These are phyloP conservation scores for Claviceps sp. DNA, from an alignment of 2,329 filamentous ascomycete genomes.

Conservation along the genomic window DNA sequence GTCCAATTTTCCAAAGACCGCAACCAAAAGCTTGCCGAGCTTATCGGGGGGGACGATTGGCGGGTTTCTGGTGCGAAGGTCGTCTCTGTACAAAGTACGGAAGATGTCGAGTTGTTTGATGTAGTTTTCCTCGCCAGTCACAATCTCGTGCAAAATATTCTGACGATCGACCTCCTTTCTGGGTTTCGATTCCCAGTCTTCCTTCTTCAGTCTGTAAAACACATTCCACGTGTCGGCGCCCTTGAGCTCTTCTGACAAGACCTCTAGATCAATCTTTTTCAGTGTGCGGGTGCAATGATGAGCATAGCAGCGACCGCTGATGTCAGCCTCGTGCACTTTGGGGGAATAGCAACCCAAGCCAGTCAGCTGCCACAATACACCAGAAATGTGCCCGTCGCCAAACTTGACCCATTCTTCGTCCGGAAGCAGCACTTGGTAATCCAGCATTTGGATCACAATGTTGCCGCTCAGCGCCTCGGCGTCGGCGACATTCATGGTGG, in stretches of 20 bases:
- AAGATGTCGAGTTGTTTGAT: conserved; percentile 84
- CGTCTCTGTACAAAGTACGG: conserved; percentile 72
- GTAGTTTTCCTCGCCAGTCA: conserved; percentile 82
- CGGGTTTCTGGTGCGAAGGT: conserved; percentile 57
- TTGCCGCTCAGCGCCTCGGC: conserved; percentile 72
- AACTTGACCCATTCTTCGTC: conserved; percentile 99
- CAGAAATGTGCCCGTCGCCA: conserved; percentile 64
- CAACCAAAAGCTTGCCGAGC: conserved; percentile 63
- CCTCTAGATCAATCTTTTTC: conserved; percentile 82
- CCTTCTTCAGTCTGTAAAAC: conserved; percentile 73
- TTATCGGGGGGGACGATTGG: conserved; percentile 69
- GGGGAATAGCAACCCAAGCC: conserved; percentile 84
- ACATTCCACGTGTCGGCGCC: conserved; percentile 70
- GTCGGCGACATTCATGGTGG: conserved; percentile 96
- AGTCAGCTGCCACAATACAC: conserved; percentile 86
- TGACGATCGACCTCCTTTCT: conserved; percentile 89
- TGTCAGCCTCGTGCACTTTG: conserved; percentile 59
- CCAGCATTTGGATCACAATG: conserved; percentile 69
- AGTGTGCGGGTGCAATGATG: conserved; percentile 86
- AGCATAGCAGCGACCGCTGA: conserved; percentile 74
- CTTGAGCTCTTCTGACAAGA: conserved; percentile 55
- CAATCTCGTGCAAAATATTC: conserved; percentile 89
- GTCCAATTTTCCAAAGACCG: conserved; percentile 86
- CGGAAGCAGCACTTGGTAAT: conserved; percentile 60
- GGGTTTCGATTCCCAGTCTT: conserved; percentile 54